Conservation (phyloP, 2,329 filamentous ascomycete genomes). For the Pseudopithomyces chartarum region DNA sequence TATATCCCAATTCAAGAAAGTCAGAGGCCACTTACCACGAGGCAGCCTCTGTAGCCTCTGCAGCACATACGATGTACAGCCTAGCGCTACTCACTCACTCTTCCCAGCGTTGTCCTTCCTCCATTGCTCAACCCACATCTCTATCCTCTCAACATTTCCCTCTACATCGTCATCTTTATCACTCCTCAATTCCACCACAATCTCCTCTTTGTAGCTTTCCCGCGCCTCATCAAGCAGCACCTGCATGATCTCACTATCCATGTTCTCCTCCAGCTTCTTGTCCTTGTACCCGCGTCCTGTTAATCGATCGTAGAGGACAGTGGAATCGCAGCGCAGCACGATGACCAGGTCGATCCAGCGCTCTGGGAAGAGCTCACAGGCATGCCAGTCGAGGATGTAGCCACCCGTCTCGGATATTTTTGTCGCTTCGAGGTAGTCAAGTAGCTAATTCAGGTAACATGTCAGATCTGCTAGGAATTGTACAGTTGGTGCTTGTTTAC, state of each 20-base stretch:
- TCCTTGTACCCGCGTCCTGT: constrained; percentile 79
- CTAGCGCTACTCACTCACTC: constrained; percentile 11
- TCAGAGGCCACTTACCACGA: neutral
- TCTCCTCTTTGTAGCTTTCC: constrained; percentile 83
- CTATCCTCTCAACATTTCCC: constrained; percentile 81
- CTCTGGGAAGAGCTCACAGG: constrained; percentile 91
- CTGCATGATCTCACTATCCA: constrained; percentile 98
- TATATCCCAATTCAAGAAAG: constrained; percentile 17
- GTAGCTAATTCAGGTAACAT: constrained; percentile 59
- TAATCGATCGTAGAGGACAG: constrained; percentile 82
- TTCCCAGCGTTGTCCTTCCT: constrained; percentile 65
- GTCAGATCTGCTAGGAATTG: neutral
- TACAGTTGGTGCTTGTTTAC: constrained; percentile 50
- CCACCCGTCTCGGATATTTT: constrained; percentile 70
- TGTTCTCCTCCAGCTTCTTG: constrained; percentile 89
- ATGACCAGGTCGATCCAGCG: constrained; percentile 95
- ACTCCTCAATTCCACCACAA: constrained; percentile 87
- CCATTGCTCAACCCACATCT: constrained; percentile 83
- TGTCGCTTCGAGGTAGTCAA: constrained; percentile 87
- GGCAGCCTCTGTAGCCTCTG: neutral
- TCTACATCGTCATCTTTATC: constrained; percentile 88
- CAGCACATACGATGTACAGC: neutral
- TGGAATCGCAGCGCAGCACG: constrained; percentile 82
- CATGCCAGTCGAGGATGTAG: constrained; percentile 96
- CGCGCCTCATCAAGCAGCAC: constrained; percentile 88